These are phyloP conservation scores for Scedosporium minutisporum DNA, from an alignment of 2,329 filamentous ascomycete genomes.

Conservation along the genomic window DNA sequence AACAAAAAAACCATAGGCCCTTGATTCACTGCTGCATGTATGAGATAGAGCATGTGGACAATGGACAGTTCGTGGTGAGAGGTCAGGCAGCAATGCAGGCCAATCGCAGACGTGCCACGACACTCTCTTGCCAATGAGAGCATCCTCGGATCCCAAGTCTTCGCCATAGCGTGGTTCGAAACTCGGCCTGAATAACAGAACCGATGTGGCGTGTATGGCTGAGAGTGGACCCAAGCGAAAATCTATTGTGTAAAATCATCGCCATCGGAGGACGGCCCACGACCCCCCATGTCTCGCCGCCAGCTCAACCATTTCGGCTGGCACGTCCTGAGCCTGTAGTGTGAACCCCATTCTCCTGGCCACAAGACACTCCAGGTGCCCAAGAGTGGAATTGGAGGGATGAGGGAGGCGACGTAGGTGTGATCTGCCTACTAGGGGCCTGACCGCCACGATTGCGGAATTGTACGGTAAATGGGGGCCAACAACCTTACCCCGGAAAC, in stretches of 20 bases:
- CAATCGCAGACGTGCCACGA: not conserved
- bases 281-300: not conserved
- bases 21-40: not conserved
- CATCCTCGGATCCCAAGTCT: not conserved
- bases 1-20: not conserved
- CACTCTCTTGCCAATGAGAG: not conserved
- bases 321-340: not conserved
- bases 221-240: not conserved
- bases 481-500: not conserved
- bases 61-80: not conserved
- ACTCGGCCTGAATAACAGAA: not conserved
- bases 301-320: not conserved
- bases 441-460: not conserved
- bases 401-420: not conserved
- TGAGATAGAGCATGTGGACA: not conserved
- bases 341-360: not conserved
- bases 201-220: not conserved
- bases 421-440: not conserved
- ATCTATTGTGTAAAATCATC: not conserved
- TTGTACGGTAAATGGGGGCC: too few relatives aligned
- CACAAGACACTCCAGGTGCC: not conserved
- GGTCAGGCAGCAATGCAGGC: constrained; percentile 1
- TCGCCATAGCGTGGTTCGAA: not conserved
- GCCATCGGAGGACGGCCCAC: not conserved
- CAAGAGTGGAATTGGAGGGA: not conserved